Evolutionary conservation across 2,329 filamentous ascomycete genomes (phyloP).

Genomic region (Fusarium sambucinum): DNA sequence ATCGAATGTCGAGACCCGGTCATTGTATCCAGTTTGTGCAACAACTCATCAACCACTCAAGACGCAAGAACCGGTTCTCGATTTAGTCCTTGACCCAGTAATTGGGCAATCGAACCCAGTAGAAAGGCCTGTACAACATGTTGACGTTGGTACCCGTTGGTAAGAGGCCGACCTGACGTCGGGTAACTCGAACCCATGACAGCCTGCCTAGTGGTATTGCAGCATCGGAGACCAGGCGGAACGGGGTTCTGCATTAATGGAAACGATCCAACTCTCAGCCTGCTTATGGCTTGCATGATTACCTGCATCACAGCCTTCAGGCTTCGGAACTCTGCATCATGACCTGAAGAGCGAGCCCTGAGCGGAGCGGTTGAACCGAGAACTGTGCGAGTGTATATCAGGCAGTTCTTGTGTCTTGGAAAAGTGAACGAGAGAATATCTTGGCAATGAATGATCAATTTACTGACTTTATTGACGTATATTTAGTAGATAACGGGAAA

Average conservation of each 20-base stretch:
- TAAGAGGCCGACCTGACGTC: slow-evolving; percentile 9
- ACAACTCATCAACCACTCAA: slow-evolving; percentile 18
- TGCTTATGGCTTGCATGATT: slow-evolving; percentile 5
- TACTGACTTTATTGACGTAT: no score
- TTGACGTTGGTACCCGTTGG: slow-evolving; percentile 12
- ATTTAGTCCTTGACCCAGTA: not conserved
- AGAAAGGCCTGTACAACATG: slow-evolving; percentile 12
- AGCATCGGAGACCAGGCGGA: slow-evolving; percentile 13
- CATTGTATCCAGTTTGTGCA: slow-evolving; percentile 34
- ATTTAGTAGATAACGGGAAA: no score
- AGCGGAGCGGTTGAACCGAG: no score
- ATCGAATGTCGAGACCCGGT: slow-evolving; percentile 6
- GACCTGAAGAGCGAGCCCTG: slow-evolving; percentile 22
- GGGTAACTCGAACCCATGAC: slow-evolving; percentile 2
- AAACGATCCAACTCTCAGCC: slow-evolving; percentile 29
- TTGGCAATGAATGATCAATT: no score
- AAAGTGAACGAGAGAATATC: not conserved
- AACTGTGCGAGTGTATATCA: not conserved
- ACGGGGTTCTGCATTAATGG: slow-evolving; percentile 30
- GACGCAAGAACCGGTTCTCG: not conserved
- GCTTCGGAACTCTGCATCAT: slow-evolving; percentile 27
- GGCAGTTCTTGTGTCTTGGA: no score
- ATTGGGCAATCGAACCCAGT: not conserved
- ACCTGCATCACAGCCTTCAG: slow-evolving; percentile 3
- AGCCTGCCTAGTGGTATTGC: slow-evolving; percentile 12